phyloP scores from a whole-genome alignment of 2,329 filamentous ascomycete genomes.

The Colletotrichum musicola region DNA sequence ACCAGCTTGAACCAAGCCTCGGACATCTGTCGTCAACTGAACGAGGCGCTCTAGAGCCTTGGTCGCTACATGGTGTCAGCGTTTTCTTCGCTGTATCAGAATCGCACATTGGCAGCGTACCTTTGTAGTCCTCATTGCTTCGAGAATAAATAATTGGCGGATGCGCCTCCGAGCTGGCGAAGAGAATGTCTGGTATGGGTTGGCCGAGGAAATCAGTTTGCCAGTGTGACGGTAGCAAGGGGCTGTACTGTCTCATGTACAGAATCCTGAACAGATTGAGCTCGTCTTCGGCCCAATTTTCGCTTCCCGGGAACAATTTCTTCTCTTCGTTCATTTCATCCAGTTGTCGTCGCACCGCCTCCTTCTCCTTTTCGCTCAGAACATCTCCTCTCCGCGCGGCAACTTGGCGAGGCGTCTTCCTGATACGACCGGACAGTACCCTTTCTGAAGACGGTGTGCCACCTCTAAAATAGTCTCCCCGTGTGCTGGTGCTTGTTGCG shows the following conservation, averaged over 20 bases:
- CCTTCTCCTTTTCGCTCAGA: constrained; percentile 34
- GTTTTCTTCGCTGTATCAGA: no score
- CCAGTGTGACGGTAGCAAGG: constrained; percentile 57
- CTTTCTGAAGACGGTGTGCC: constrained; percentile 33
- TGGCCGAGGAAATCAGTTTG: constrained; percentile 55
- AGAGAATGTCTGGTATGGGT: constrained; percentile 53
- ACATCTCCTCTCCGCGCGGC: constrained; percentile 26
- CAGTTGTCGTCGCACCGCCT: constrained; percentile 24
- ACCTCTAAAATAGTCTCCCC: constrained; percentile 7
- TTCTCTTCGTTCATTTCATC: constrained; percentile 58
- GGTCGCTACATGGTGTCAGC: constrained; percentile 51
- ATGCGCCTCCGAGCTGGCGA: constrained; percentile 47
- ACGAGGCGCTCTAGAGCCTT: constrained; percentile 54
- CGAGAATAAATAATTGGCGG: constrained; percentile 55
- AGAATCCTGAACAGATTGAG: constrained; percentile 57
- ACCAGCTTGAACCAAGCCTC: constrained; percentile 52
- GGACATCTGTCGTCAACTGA: constrained; percentile 53
- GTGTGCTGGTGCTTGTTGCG: constrained; percentile 30
- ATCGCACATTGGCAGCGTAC: constrained; percentile 42
- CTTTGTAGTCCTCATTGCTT: constrained; percentile 51
- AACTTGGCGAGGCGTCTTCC: constrained; percentile 27
- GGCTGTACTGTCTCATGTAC: constrained; percentile 55
- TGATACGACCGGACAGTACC: constrained; percentile 29
- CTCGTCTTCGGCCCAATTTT: constrained; percentile 65
- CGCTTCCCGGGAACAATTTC: constrained; percentile 55